A percentile compares a stretch with the other conserved stretches of the same genome.
phyloP scores from a whole-genome alignment of 257 asterid genomes.

The Solanum tarapatanum region DNA sequence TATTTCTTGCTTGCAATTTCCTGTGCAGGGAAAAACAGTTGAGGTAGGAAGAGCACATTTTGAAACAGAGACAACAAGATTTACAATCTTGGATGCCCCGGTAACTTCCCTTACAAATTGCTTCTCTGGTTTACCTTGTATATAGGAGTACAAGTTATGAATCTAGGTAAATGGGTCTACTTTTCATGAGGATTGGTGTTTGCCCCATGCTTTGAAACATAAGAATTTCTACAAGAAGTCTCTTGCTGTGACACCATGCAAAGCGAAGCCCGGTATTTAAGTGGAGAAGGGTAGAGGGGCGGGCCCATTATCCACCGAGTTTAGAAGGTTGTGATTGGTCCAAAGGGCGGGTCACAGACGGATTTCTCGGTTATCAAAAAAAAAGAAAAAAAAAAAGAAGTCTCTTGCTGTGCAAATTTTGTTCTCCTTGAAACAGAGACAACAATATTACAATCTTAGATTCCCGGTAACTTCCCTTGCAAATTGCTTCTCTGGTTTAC shows the following conservation, averaged over 20 bases:
- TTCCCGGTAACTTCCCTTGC: slow-evolving; percentile 52
- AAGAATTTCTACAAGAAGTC: background rate
- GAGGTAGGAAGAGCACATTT: slow-evolving; percentile 99
- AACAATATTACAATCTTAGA: slow-evolving; percentile 83
- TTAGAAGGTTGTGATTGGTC: too few relatives aligned
- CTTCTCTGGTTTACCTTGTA: background rate
- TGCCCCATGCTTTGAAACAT: background rate
- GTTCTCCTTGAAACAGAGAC: slow-evolving; percentile 56
- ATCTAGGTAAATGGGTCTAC: background rate
- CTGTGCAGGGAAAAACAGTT: slow-evolving; percentile 76
- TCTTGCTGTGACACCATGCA: background rate
- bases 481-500: background rate
- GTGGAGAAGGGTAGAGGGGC: too few relatives aligned
- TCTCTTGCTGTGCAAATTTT: background rate
- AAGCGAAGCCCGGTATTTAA: too few relatives aligned
- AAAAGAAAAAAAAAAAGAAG: too few relatives aligned
- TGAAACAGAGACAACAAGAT: slow-evolving; percentile 89
- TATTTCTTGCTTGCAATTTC: background rate
- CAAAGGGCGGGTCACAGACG: too few relatives aligned
- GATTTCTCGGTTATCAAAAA: too few relatives aligned
- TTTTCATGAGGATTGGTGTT: background rate
- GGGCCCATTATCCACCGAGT: too few relatives aligned
- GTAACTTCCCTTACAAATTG: slow-evolving; percentile 21
- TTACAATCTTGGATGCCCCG: slow-evolving; percentile 98
- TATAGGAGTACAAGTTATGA: background rate